A percentile compares a stretch with the other conserved stretches of the same genome.
phyloP scores from a whole-genome alignment of 495 filamentous ascomycete species.

The Hypoxylon fuscum region DNA sequence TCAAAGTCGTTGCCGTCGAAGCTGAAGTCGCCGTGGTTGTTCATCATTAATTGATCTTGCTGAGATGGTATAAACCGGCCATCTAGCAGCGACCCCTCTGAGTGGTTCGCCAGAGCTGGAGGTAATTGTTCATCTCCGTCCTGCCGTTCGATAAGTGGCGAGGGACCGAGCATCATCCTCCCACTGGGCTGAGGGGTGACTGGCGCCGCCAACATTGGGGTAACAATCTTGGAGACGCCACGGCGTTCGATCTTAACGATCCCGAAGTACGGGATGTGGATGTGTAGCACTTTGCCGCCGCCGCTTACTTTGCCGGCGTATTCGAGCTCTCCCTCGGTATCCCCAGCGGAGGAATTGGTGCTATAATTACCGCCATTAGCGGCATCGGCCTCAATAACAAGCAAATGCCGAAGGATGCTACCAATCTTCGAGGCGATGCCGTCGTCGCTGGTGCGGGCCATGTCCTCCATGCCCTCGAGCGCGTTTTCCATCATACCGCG shows the following conservation, averaged over 20 bases:
- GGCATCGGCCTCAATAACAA: conserved; percentile 39
- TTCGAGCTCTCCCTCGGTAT: conserved; percentile 2
- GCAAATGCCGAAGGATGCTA: conserved; percentile 32
- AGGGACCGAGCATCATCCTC: no score
- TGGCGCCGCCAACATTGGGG: no score
- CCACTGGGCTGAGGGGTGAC: no score
- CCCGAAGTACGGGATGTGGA: conserved; percentile 41
- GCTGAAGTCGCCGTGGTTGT: not conserved
- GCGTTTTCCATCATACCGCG: conserved; percentile 55
- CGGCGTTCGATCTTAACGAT: conserved; percentile 28
- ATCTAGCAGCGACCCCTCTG: no score
- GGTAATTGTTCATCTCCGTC: no score
- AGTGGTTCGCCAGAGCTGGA: no score
- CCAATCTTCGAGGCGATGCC: conserved; percentile 18
- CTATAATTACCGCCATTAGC: conserved; percentile 12
- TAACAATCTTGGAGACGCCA: no score
- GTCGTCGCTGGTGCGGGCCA: conserved; percentile 17
- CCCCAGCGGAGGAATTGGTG: conserved; percentile 10
- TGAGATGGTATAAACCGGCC: no score
- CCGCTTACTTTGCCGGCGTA: conserved; percentile 8
- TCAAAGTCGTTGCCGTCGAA: not conserved
- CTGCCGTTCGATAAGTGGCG: no score
- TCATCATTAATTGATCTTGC: not conserved
- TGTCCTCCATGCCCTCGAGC: conserved; percentile 48
- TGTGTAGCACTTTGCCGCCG: conserved; percentile 5